Evolutionary conservation across 306 rosid genomes (phyloP).

Genomic region (Casuarina glauca): DNA sequence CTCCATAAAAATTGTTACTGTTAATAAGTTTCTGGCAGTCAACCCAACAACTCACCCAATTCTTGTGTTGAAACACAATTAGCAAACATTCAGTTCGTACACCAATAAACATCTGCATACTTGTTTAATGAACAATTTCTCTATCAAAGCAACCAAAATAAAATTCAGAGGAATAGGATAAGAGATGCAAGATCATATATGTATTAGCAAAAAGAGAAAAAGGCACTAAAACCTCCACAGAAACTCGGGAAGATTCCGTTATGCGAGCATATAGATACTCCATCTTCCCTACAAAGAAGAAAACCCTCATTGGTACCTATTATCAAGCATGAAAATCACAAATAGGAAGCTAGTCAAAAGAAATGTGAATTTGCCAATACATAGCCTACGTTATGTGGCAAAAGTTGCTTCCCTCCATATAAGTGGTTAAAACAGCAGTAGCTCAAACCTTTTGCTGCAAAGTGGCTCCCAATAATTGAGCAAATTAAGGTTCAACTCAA

Average conservation of each 20-base stretch:
- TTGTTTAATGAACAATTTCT: neutral
- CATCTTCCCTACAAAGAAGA: slow-evolving; percentile 73
- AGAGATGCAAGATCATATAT: slow-evolving; percentile 5
- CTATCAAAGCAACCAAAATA: neutral
- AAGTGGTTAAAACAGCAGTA: neutral
- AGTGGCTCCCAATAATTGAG: neutral
- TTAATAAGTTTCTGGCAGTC: neutral
- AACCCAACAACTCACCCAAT: neutral
- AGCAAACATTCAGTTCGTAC: neutral
- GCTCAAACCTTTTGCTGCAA: slow-evolving; percentile 1
- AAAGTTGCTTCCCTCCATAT: neutral
- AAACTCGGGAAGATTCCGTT: slow-evolving; percentile 68
- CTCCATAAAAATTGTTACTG: neutral
- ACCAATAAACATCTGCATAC: neutral
- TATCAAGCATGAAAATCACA: neutral
- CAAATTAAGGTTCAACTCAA: neutral
- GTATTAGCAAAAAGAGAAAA: slow-evolving; percentile 2
- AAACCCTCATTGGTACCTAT: slow-evolving; percentile 30
- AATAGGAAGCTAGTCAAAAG: neutral
- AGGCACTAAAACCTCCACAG: slow-evolving; percentile 63
- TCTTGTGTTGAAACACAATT: neutral
- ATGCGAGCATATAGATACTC: slow-evolving; percentile 78
- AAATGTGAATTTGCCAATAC: neutral
- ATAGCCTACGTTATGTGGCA: neutral
- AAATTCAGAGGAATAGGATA: neutral